Conservation (phyloP, 1,139 yeast genomes). For the Casaregolazyma lundiana region DNA sequence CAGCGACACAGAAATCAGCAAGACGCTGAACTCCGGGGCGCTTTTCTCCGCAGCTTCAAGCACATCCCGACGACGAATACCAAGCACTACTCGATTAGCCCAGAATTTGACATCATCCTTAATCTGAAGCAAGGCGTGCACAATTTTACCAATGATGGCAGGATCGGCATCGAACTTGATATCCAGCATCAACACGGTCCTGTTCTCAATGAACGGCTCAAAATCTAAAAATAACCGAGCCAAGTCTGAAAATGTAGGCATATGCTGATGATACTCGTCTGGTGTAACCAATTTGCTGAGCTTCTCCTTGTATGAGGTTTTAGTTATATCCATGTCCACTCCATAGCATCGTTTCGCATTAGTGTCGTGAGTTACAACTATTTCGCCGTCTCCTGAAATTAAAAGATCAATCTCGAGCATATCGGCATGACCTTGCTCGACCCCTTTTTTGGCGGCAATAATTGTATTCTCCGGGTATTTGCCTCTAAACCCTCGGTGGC, state of each 20-base stretch:
- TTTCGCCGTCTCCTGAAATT: conserved; percentile 63
- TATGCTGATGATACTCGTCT: conserved; percentile 47
- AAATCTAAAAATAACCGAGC: conserved; percentile 52
- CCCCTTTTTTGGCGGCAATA: conserved; percentile 65
- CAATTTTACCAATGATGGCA: conserved; percentile 48
- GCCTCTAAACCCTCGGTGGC: conserved; percentile 27
- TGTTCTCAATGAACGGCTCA: conserved; percentile 23
- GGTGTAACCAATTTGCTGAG: conserved; percentile 53
- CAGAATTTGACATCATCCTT: conserved; percentile 53
- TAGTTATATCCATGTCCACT: conserved; percentile 34
- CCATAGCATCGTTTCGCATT: conserved; percentile 57
- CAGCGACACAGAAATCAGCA: conserved; percentile 49
- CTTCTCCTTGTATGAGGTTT: conserved; percentile 33
- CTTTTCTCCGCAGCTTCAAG: conserved; percentile 47
- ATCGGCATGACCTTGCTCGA: conserved; percentile 55
- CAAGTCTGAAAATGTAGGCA: conserved; percentile 59
- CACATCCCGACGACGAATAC: conserved; percentile 73
- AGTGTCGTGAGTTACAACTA: conserved; percentile 73
- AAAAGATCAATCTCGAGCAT: conserved; percentile 84
- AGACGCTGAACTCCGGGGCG: conserved; percentile 44
- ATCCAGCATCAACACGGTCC: conserved; percentile 65
- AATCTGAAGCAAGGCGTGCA: conserved; percentile 46
- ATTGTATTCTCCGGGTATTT: conserved; percentile 76
- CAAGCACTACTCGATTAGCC: conserved; percentile 65
- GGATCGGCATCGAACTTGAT: conserved; percentile 69